These are phyloP conservation scores for Bipolaris victoriae DNA, from an alignment of 2,329 filamentous ascomycete species.

Conservation along the genomic window DNA sequence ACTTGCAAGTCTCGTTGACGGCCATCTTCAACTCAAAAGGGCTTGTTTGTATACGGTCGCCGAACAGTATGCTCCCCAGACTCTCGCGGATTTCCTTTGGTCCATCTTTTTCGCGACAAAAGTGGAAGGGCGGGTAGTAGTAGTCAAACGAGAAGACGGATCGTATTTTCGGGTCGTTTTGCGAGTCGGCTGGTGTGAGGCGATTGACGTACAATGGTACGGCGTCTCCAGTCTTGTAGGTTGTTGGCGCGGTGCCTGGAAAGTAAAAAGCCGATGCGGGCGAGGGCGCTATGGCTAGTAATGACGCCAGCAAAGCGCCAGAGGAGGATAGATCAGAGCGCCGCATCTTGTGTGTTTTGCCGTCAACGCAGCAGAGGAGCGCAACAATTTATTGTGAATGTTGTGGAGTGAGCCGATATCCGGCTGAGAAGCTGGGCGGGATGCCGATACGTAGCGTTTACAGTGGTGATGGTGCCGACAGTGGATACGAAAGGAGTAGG, in stretches of 20 bases:
- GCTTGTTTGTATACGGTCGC: constrained; percentile 96
- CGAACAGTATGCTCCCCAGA: constrained; percentile 94
- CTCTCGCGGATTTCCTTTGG: constrained; percentile 84
- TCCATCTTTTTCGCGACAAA: constrained; percentile 80
- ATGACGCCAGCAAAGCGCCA: constrained; percentile 45
- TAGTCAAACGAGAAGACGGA: constrained; percentile 98
- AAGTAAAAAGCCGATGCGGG: constrained; percentile 81
- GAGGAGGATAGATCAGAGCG: constrained; percentile 32
- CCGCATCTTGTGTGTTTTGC: constrained; percentile 34
- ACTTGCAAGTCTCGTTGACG: constrained; percentile 84
- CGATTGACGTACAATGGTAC: constrained; percentile 93
- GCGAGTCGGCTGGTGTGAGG: constrained; percentile 82
- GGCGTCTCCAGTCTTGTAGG: constrained; percentile 78
- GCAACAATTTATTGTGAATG: constrained; percentile 7
- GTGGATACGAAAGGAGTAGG: neutral
- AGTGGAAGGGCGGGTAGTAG: constrained; percentile 85
- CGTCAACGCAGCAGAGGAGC: constrained; percentile 7
- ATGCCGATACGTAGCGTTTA: constrained; percentile 20
- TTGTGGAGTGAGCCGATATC: constrained; percentile 2
- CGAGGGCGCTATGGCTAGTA: constrained; percentile 44
- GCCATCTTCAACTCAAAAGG: constrained; percentile 89
- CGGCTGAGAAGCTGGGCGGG: constrained; percentile 17
- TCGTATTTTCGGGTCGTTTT: constrained; percentile 78
- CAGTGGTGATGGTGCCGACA: constrained; percentile 10
- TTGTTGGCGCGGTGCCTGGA: constrained; percentile 91